A percentile compares a stretch with the other conserved stretches of the same genome.
Conservation (phyloP, 2,329 filamentous ascomycete species). For the Zymoseptoria passerinii region DNA sequence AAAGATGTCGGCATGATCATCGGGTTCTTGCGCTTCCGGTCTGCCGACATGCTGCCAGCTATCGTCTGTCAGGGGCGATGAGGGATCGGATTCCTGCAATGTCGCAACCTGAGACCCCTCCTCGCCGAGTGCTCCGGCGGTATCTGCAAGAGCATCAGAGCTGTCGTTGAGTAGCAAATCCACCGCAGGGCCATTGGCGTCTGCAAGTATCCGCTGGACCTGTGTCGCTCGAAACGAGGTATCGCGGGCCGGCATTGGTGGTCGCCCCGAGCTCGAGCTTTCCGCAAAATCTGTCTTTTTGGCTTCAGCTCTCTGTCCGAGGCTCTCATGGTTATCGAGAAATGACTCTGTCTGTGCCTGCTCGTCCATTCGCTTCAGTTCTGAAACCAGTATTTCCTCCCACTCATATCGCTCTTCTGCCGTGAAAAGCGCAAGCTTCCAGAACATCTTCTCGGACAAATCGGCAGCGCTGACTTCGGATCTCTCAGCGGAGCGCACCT, state of each 20-base stretch:
- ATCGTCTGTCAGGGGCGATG: slow-evolving; percentile 6
- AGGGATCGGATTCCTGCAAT: not conserved
- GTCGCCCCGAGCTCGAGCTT: slow-evolving; percentile 24
- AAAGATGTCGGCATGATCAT: slow-evolving; percentile 6
- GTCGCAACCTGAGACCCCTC: not conserved
- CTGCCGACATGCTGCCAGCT: slow-evolving; percentile 12
- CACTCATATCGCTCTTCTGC: slow-evolving; percentile 18
- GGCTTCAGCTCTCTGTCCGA: not conserved
- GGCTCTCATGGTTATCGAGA: not conserved
- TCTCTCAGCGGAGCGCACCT: slow-evolving; percentile 17
- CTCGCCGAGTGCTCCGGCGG: not conserved
- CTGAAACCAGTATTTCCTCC: slow-evolving; percentile 19
- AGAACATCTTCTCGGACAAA: slow-evolving; percentile 18
- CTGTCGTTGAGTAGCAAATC: not conserved
- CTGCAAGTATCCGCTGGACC: slow-evolving; percentile 42
- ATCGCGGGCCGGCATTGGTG: slow-evolving; percentile 41
- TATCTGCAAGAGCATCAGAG: not conserved
- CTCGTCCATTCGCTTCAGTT: slow-evolving; percentile 4
- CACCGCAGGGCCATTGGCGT: slow-evolving; percentile 23
- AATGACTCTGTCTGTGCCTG: not conserved
- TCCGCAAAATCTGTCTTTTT: not conserved
- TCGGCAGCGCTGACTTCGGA: slow-evolving; percentile 9
- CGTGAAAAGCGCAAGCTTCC: slow-evolving; percentile 16
- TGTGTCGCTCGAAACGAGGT: slow-evolving; percentile 40
- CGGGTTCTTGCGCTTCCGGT: slow-evolving; percentile 2